Evolutionary conservation across 2,329 filamentous ascomycete genomes (phyloP), one percentile per base, ranked within the genome.

Genomic region (Stagonosporopsis cucurbitacearum): DNA sequence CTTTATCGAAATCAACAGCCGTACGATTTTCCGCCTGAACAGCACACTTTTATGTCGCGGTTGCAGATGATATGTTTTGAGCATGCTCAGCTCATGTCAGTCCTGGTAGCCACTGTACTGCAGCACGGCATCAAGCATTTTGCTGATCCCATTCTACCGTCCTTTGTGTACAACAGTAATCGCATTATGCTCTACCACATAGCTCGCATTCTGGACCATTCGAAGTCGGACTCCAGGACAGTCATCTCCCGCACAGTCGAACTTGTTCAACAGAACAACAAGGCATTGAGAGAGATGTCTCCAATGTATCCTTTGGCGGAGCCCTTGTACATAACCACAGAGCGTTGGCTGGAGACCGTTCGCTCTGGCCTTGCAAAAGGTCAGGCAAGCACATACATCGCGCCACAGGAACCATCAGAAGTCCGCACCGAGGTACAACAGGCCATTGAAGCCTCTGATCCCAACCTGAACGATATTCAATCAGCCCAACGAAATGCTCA

Each of bases 141-240:
- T n/a, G 70, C 70, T 0, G 70, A 72, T 37, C 68, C 70, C 0
- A 72, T 72, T n/a, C 32, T 72, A 17, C 70, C 70, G 2, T 70
- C 68, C 0, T 70, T 71, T 15, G 70, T 71, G 2, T 72, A 72
- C 57, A 72, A 72, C 49, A 72, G 70, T 52, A 72, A 61, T 28
- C 62, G 70, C 4, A 72, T 72, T 37, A 72, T 72, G 70, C 62
- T 72, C 15, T 72, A 70, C 43, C 70, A 72, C 23, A 71, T 71
- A 19, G 70, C 70, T 6, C 57, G 66, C 6, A 66, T 71, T 19
- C 50, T 72, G 13, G 70, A 72, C 22, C 50, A 62, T 4, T 57
- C 67, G 2, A 71, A 71, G 36, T 59, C 64, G 0, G 66, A 70
- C 32, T 65, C 69, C 8, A 57, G 57, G n/a, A 63, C 63, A 2